Evolutionary conservation across 1,139 yeast genomes (phyloP), one percentile per base, ranked within the genome.

Genomic region (Yamadazyma aaseri): DNA sequence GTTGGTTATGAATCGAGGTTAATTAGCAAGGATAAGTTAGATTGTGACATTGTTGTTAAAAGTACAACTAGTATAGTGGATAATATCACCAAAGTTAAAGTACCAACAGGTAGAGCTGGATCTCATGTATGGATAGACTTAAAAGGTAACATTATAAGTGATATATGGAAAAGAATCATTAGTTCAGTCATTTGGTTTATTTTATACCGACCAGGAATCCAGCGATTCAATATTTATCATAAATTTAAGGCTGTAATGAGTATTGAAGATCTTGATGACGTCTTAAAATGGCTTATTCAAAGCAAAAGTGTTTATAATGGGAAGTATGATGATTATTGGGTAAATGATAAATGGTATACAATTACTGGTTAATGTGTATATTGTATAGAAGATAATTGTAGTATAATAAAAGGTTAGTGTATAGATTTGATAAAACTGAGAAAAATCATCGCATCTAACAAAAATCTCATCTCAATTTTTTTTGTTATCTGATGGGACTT

Each of bases 81-180:
- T 32, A 36, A 15, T 18, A 26, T 33, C 14, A 31, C 29, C 1
- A 48, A 34, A 21, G 47, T 50, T 1, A 60, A 73, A 0, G 73
- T 83, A 1, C 84, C 90, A 0, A 53, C 69, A 3, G 83, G 80
- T 0, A 59, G 65, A 18, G 79, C 92, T 2, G 81, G 87, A 38
- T 73, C 84, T 1, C 75, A 75, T 32, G 58, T 85, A 8, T 87
- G 96, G 96, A 65, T 85, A 7, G 85, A 81, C 45, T 56, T 81
- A 21, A 56, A 66, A 27, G 94, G 95, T 1, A 58, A 67, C 18
- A 67, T 86, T 17, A 79, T 83, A 45, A 59, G 57, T 17, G 55
- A 56, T 0, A 55, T 85, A n/a, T 87, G 95, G 90, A 57, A 59
- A 9, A 71, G 68, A 35, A 53, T 81, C 0, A 55, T 82, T 1